Evolutionary conservation across 129 eudicot genomes (phyloP).

Genomic region (Scalesia atractyloides): DNA sequence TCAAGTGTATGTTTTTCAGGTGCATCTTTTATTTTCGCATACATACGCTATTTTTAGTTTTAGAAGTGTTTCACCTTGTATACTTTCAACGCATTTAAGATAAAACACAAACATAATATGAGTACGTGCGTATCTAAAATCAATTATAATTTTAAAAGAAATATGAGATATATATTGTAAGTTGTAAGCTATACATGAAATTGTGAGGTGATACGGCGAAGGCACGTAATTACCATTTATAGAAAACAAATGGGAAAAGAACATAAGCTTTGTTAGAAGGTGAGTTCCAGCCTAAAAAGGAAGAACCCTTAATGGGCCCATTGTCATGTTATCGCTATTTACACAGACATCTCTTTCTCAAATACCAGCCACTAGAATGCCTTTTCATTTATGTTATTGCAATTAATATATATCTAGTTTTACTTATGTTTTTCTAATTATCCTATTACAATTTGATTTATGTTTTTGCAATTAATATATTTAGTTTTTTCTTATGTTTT

Average conservation of each 20-base stretch:
- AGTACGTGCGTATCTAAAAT: too few relatives aligned
- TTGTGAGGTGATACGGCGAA: too few relatives aligned
- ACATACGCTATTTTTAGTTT: neutral
- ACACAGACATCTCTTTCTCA: slow-evolving; percentile 34
- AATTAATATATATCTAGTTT: neutral
- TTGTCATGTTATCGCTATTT: slow-evolving; percentile 48
- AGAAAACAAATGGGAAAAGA: slow-evolving; percentile 17
- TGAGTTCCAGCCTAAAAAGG: slow-evolving; percentile 36
- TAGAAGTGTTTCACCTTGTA: neutral
- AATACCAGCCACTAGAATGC: slow-evolving; percentile 32
- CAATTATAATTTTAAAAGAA: too few relatives aligned
- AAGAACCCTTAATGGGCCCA: slow-evolving; percentile 34
- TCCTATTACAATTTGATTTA: neutral
- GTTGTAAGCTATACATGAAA: too few relatives aligned
- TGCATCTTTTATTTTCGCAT: too few relatives aligned
- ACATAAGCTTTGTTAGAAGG: slow-evolving; percentile 38
- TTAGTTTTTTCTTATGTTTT: neutral
- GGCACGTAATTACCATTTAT: neutral
- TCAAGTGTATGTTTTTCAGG: too few relatives aligned
- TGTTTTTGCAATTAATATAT: neutral
- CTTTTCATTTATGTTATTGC: neutral
- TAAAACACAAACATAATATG: too few relatives aligned
- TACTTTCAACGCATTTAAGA: too few relatives aligned
- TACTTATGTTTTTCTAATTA: neutral
- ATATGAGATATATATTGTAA: too few relatives aligned